phyloP scores from a whole-genome alignment of 2,329 filamentous ascomycete genomes.

The Hyphodiscus sp. region DNA sequence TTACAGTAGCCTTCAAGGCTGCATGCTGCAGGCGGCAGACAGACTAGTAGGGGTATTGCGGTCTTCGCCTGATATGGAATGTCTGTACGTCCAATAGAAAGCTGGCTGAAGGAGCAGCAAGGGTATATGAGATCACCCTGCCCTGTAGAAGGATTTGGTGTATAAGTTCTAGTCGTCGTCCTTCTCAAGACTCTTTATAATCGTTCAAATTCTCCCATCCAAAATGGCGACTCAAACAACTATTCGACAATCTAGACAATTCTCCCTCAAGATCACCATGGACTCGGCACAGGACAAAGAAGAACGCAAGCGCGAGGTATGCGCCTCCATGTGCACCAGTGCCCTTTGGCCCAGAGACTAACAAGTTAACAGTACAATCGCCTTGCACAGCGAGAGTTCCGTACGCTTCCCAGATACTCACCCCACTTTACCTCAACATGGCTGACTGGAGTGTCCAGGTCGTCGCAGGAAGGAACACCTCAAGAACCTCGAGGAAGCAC shows the following conservation, averaged over 20 bases:
- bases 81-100: conserved; percentile 7
- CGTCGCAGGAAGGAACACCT: conserved; percentile 38
- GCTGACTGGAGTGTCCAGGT: conserved; percentile 27
- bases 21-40: too few relatives aligned
- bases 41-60: conserved; percentile 5
- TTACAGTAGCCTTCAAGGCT: conserved; percentile 23
- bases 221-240: conserved; percentile 21
- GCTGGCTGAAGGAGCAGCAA: conserved; percentile 8
- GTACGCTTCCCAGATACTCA: conserved; percentile 26
- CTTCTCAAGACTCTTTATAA: conserved; percentile 10
- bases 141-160: conserved; percentile 15
- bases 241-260: conserved; percentile 18
- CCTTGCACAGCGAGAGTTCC: conserved; percentile 38
- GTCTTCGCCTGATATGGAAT: conserved; percentile 12
- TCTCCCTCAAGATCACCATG: conserved; percentile 23
- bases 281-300: conserved; percentile 29
- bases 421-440: neutral
- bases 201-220: conserved; percentile 6
- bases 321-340: neutral
- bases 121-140: conserved; percentile 24
- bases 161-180: conserved; percentile 5
- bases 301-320: conserved; percentile 31
- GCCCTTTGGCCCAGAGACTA: neutral
- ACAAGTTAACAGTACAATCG: conserved; percentile 32
- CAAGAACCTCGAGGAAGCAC: conserved; percentile 36